Evolutionary conservation across 179 eudicot genomes (phyloP), one percentile per base, ranked within the genome.

Genomic region (Actinidia polygama): DNA sequence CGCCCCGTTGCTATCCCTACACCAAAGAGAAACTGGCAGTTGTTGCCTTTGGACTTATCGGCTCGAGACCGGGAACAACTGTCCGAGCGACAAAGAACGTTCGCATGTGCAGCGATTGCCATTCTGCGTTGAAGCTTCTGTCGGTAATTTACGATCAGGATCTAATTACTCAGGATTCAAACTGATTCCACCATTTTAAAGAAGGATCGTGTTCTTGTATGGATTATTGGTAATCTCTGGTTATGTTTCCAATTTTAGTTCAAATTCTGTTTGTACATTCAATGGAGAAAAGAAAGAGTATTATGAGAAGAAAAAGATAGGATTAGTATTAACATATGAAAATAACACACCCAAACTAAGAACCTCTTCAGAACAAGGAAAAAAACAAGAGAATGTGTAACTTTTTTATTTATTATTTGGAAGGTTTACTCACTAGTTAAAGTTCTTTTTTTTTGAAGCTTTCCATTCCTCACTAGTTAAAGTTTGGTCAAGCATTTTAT

Each of bases 1-100:
- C n/a, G n/a, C n/a, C n/a, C n/a, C n/a, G n/a, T n/a, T n/a, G n/a
- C n/a, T n/a, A n/a, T n/a, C n/a, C n/a, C n/a, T n/a, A n/a, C n/a
- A n/a, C n/a, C n/a, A n/a, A n/a, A n/a, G 86, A 84, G 67, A 84
- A 80, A 72, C 47, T 85, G 66, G 87, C 85, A 6, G 80, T 85
- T 51, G 80, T 85, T 51, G 87, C 87, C n/a, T 85, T 70, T 16
- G 87, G 85, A 3, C 18, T 85, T 46, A 78, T 85, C 12, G 78
- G 71, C 73, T 82, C 85, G 14, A 78, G 46, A 50, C 75, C 75
- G 6, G 51, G 82, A 46, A 78, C 75, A 26, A 71, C 82, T 9
- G 78, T 85, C 49, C 63, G 83, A 16, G 83, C 78, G 53, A n/a
- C 82, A 26, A 85, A 85, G 6, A 85, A 85, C 78, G 46, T 82